phyloP scores from a whole-genome alignment of 2,329 filamentous ascomycete species.

The Elsinoe necatrix region DNA sequence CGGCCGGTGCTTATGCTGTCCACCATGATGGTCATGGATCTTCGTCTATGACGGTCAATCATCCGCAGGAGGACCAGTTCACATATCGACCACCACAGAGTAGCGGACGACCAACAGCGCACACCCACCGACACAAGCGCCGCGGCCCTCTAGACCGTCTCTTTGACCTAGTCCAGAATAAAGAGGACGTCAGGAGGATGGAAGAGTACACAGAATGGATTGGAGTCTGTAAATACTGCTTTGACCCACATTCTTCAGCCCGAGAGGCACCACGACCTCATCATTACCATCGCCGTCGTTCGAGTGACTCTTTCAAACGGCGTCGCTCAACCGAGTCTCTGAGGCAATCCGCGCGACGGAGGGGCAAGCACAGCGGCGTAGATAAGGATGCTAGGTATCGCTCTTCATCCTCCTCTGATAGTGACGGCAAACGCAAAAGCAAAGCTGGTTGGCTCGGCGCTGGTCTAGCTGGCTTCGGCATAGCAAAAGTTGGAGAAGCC shows the following conservation, averaged over 20 bases:
- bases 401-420: constrained; percentile 30
- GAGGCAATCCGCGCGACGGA: constrained; percentile 20
- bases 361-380: constrained; percentile 35
- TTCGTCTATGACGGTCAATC: background rate
- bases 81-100: background rate
- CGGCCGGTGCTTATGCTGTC: constrained; percentile 16
- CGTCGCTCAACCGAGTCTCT: constrained; percentile 29
- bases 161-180: constrained; percentile 54
- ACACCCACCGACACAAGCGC: constrained; percentile 38
- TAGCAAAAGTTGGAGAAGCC: constrained; percentile 45
- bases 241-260: constrained; percentile 50
- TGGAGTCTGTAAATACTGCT: constrained; percentile 57
- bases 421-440: constrained; percentile 28
- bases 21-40: constrained; percentile 20
- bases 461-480: constrained; percentile 47
- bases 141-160: constrained; percentile 48
- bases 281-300: constrained; percentile 42
- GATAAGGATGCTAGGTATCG: constrained; percentile 53
- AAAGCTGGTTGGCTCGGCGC: constrained; percentile 46
- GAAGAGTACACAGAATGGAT: constrained; percentile 61
- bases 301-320: constrained; percentile 33
- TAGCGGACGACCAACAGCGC: background rate
- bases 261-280: constrained; percentile 54
- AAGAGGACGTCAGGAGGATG: constrained; percentile 56
- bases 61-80: constrained; percentile 15